Evolutionary conservation across 768 basidiomycete species (phyloP).

Genomic region (Suillus tomentosus): DNA sequence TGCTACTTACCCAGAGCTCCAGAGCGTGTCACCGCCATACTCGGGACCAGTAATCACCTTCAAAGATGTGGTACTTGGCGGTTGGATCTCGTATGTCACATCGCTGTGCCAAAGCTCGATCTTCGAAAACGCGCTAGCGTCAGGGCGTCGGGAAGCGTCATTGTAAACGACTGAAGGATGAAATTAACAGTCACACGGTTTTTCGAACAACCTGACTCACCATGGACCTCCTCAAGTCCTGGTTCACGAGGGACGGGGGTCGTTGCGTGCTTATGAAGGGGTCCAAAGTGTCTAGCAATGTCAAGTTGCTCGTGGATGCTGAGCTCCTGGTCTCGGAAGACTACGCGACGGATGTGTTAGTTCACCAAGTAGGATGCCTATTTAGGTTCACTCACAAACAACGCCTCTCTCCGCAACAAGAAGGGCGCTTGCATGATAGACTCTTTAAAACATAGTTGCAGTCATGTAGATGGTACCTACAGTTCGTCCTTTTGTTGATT

Average conservation of each 20-base stretch:
- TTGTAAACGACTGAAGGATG: slow-evolving; percentile 63
- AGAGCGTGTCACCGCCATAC: slow-evolving; percentile 77
- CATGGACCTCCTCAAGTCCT: slow-evolving; percentile 77
- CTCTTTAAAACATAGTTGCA: slow-evolving; percentile 15
- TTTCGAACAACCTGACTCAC: slow-evolving; percentile 36
- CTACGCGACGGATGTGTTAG: slow-evolving; percentile 35
- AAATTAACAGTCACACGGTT: slow-evolving; percentile 11
- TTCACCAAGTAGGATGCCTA: not conserved
- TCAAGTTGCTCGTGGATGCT: slow-evolving; percentile 69
- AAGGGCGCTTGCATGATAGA: slow-evolving; percentile 50
- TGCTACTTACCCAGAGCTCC: slow-evolving; percentile 69
- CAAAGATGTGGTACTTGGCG: slow-evolving; percentile 78
- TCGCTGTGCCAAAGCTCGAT: slow-evolving; percentile 84
- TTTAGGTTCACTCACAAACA: slow-evolving; percentile 53
- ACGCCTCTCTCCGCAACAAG: slow-evolving; percentile 77
- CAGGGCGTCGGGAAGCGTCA: slow-evolving; percentile 62
- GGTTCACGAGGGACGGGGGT: slow-evolving; percentile 71
- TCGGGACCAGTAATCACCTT: slow-evolving; percentile 72
- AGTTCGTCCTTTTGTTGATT: slow-evolving; percentile 77
- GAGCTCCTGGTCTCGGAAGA: slow-evolving; percentile 76
- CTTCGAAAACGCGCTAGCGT: slow-evolving; percentile 66
- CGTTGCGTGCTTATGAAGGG: slow-evolving; percentile 81
- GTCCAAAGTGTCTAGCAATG: slow-evolving; percentile 72
- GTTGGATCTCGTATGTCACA: slow-evolving; percentile 79
- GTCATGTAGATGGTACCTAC: slow-evolving; percentile 39